Base-by-base conservation (phyloP, 306 rosid species). In the Fagus crenata region DNA sequence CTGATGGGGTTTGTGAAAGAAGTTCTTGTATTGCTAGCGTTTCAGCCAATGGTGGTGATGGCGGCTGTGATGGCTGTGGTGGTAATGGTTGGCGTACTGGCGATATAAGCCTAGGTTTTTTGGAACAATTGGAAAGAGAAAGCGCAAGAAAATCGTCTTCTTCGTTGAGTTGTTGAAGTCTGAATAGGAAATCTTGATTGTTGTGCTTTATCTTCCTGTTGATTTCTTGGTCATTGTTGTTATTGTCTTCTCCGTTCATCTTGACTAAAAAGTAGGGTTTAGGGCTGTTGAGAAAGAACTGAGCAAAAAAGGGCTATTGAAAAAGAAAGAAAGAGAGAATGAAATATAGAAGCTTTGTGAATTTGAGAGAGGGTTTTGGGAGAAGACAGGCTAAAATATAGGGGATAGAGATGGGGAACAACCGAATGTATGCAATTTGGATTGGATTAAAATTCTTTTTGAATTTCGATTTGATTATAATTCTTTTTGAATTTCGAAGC, bases 141-240 rank as follows among this genome's bases (percentile, higher is more conserved):
- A 78, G 75, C 9, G 51, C 0, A 1, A 78, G 70, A 6, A 56
- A 12, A 58, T 75, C 77, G 1, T 35, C 36, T 0, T 42, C 77
- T 4, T 61, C 58, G 0, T 71, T 67, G 17, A 12, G 58, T 0
- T 37, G 17, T 6, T 31, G 39, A 1, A 6, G 59, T 4, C 9
- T 56, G 43, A 28, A 2, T 9, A 39, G 68, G 8, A 5, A 9
- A 68, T 77, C 58, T 42, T 55, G 22, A 43, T 28, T 54, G 56
- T 33, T 41, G 28, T 22, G 28, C 41, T 73, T 80, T 7, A 65
- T 59, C 55, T 68, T 81, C 2, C 22, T 36, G 36, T 41, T 75
- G 68, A 60, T 60, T 49, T 75, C 84, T 46, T 59, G 75, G 9
- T 76, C 69, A 4, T 67, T 70, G 7, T 49, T 17, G 14, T 35